Evolutionary conservation across 1,139 yeast species (phyloP), one percentile per base, ranked within the genome.

Genomic region (Debaryomyces coudertii): DNA sequence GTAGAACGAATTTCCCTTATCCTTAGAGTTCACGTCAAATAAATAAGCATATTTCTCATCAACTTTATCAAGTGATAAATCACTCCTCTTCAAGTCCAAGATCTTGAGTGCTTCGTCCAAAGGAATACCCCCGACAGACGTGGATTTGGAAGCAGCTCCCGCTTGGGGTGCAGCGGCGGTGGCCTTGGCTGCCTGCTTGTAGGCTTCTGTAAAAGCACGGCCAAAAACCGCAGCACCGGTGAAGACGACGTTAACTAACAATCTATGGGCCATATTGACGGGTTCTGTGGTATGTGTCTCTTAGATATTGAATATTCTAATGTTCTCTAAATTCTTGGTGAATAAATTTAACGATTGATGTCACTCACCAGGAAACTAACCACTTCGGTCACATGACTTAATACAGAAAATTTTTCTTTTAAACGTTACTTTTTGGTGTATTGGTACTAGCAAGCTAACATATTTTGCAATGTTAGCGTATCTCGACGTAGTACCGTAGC

Each of bases 141-240:
- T 60, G 22, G 73, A 74, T 65, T 79, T 58, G 39, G 69, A 62
- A 33, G 83, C 80, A 42, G 81, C 82, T 30, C 77, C 74, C 9
- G 85, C 77, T 33, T 76, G 73, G 4, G 80, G 72, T 45, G 76
- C 65, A 12, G 79, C 72, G 15, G 95, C 89, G 45, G 86, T 81
- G 6, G 90, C 88, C 47, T 88, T 85, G 14, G 97, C 96, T 1
- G 99, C 98, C 69, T 93, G 98, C 60, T 86, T 87, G 76, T 92
- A 93, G 0, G 99, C 98, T 65, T 90, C 97, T n/a, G 92, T 80
- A 67, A 93, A 93, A 0, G 99, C 99, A 55, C 89, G 82, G 44
- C 98, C 98, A 63, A 93, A 90, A 36, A 93, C 98, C 53, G 90
- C 85, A 9, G 98, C 95, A 47, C 98, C 98, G 16, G 98, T 92